Percentiles rank a stretch among this genome's conserved stretches.
These are phyloP conservation scores for Apiospora marii DNA, from an alignment of 2,329 filamentous ascomycete species.

Conservation along the genomic window DNA sequence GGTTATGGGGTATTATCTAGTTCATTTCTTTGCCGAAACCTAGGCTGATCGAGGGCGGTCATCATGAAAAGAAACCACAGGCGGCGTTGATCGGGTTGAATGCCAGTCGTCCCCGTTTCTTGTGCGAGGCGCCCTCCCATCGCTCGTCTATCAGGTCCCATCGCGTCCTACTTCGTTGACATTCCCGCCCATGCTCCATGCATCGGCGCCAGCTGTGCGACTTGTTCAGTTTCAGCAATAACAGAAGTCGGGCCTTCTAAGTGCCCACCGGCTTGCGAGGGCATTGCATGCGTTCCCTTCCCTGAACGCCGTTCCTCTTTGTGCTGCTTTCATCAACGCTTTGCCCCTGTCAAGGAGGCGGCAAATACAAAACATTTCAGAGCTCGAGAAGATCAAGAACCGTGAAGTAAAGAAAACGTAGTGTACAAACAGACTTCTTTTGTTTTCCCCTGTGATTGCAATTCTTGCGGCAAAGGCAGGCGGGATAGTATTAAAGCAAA, in stretches of 20 bases:
- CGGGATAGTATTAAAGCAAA: constrained; percentile 21
- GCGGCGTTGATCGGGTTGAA: too few species aligned
- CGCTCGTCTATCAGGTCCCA: background rate
- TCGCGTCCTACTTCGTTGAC: background rate
- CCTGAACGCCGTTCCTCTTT: constrained; percentile 12
- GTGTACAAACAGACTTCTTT: constrained; percentile 20
- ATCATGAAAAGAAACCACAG: background rate
- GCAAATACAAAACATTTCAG: constrained; percentile 19
- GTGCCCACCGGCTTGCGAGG: background rate
- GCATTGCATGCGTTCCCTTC: background rate
- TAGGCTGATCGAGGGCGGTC: background rate
- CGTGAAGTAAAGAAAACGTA: constrained; percentile 9
- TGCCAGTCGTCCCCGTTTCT: background rate
- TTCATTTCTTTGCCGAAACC: background rate
- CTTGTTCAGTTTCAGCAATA: background rate
- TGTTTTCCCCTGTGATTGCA: constrained; percentile 4
- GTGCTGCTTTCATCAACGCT: constrained; percentile 11
- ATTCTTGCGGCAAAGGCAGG: constrained; percentile 13
- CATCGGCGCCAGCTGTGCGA: background rate
- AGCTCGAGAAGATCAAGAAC: constrained; percentile 14
- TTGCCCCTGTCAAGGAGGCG: background rate
- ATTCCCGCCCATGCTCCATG: background rate
- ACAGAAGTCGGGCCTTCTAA: background rate
- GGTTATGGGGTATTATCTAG: background rate
- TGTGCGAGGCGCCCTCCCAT: background rate